Conservation (phyloP, 2,329 filamentous ascomycete species). For the Fusarium tricinctum region DNA sequence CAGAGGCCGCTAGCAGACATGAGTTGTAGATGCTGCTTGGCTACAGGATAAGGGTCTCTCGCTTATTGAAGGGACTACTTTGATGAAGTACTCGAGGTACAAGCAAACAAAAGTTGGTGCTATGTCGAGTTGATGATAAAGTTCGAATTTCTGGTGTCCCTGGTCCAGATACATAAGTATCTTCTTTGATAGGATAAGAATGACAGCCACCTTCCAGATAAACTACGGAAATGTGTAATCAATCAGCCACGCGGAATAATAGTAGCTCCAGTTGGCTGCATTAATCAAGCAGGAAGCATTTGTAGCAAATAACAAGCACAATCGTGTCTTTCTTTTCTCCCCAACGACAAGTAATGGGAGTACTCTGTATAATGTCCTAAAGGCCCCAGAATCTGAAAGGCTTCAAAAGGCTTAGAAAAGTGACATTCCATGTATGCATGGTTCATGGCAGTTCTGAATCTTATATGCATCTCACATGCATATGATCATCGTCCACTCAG, state of each 20-base stretch:
- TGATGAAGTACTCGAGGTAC: conserved; percentile 6
- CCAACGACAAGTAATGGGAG: conserved; percentile 1
- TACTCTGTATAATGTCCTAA: neutral
- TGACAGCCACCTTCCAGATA: too few species aligned
- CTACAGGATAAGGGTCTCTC: conserved; percentile 6
- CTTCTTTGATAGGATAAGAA: neutral
- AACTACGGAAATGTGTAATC: neutral
- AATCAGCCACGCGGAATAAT: conserved; percentile 41
- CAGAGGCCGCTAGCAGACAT: conserved; percentile 17
- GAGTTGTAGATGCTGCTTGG: conserved; percentile 17
- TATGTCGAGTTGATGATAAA: neutral
- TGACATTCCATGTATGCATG: conserved; percentile 11
- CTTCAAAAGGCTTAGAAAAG: neutral
- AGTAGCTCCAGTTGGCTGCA: conserved; percentile 43
- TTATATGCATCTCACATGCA: conserved; percentile 30
- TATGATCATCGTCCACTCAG: conserved; percentile 25
- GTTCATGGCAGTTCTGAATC: conserved; percentile 22
- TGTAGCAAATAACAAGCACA: conserved; percentile 36
- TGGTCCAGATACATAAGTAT: neutral
- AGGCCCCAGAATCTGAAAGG: conserved; percentile 1
- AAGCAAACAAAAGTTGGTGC: neutral
- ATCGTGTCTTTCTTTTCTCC: conserved; percentile 9
- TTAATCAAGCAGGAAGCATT: conserved; percentile 18
- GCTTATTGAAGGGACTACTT: conserved; percentile 10
- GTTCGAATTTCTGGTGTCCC: neutral